phyloP scores from a whole-genome alignment of 2,329 filamentous ascomycete genomes.

The Chaetomium sp. region DNA sequence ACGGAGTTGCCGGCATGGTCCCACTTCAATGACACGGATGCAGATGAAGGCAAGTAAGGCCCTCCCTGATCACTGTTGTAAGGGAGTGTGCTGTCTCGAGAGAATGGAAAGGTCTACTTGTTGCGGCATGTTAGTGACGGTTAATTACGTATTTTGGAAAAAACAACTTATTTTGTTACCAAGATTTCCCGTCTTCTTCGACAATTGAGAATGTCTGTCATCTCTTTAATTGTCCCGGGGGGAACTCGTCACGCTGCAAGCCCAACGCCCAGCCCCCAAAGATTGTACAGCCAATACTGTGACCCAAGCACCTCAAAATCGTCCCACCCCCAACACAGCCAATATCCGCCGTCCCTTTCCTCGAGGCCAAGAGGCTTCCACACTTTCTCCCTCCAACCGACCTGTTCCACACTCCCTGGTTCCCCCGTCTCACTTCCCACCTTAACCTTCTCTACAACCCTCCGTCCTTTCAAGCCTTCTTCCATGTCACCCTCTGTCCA shows the following conservation, averaged over 20 bases:
- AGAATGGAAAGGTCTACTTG: no score
- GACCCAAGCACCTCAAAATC: neutral
- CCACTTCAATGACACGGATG: neutral
- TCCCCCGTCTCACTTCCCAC: no score
- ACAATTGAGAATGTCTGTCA: no score
- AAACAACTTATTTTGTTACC: no score
- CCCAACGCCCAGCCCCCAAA: neutral
- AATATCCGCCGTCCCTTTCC: neutral
- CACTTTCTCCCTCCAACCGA: neutral
- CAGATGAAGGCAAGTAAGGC: neutral
- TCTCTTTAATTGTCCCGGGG: no score
- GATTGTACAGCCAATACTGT: neutral
- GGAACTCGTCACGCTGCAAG: no score
- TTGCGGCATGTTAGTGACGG: no score
- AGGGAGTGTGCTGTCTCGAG: neutral
- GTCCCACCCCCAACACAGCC: slow-evolving; percentile 3
- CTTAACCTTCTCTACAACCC: no score
- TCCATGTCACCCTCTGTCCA: neutral
- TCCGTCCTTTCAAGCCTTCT: no score
- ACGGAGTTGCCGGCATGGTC: neutral
- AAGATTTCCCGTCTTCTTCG: no score
- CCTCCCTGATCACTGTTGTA: neutral
- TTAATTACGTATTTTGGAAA: no score
- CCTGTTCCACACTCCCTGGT: no score
- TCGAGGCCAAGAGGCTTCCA: neutral